phyloP scores from a whole-genome alignment of 2,329 filamentous ascomycete species.

The Botrytis byssoidea region DNA sequence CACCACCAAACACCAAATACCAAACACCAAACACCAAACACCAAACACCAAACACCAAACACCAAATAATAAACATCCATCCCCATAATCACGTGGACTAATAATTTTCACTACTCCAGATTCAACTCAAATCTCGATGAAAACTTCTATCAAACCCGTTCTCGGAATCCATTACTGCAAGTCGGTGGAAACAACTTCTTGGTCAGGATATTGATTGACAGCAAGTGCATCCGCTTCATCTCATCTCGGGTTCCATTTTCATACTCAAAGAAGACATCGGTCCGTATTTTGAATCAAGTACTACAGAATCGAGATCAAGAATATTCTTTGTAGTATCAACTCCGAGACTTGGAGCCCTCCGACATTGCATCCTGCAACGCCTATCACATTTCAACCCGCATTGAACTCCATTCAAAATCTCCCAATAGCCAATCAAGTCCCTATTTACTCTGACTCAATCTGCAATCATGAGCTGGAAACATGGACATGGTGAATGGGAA shows the following conservation, averaged over 20 bases:
- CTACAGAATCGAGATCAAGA: background rate
- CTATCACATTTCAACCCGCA: background rate
- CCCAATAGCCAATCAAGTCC: background rate
- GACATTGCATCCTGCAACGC: background rate
- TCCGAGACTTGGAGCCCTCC: background rate
- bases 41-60: too few species aligned
- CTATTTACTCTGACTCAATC: background rate
- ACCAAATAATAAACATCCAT: background rate
- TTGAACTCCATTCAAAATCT: background rate
- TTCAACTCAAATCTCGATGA: background rate
- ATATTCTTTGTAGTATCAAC: background rate
- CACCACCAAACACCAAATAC: too few species aligned
- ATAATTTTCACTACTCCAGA: background rate
- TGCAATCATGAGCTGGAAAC: constrained; percentile 24
- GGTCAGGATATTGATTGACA: background rate
- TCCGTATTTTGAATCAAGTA: background rate
- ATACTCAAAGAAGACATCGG: background rate
- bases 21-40: too few species aligned
- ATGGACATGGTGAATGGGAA: constrained; percentile 34
- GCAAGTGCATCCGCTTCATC: background rate
- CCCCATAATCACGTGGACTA: constrained; percentile 6
- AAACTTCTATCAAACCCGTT: background rate
- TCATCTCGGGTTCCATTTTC: background rate
- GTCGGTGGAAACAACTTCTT: background rate
- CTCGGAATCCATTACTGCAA: background rate